Percentiles rank a stretch among this genome's conserved stretches.
These are phyloP conservation scores for Saccharum spontaneum DNA, from an alignment of 176 grass and related monocot genomes.

Conservation along the genomic window DNA sequence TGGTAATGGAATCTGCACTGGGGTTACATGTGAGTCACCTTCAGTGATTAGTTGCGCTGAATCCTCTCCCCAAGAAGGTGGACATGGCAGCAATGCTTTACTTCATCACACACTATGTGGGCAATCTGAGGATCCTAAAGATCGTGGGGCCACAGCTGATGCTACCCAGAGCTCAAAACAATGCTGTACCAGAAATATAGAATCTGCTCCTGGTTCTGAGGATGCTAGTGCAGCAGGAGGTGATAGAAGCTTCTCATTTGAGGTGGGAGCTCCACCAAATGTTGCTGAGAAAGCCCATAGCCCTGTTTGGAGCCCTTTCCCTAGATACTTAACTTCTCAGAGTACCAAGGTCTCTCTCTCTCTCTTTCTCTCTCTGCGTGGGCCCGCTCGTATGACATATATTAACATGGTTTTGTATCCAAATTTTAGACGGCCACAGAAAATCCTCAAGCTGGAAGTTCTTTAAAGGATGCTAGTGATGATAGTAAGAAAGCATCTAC, in stretches of 20 bases:
- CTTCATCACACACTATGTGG: neutral
- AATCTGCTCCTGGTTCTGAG: constrained; percentile 37
- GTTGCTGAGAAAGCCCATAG: constrained; percentile 54
- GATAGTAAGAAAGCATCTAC: constrained; percentile 36
- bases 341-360: constrained; percentile 48
- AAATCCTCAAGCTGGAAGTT: constrained; percentile 42
- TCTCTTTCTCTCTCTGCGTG: neutral
- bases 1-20: constrained; percentile 35
- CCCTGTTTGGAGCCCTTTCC: constrained; percentile 60
- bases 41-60: constrained; percentile 71
- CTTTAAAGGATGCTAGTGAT: constrained; percentile 39
- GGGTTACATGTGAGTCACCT: constrained; percentile 63
- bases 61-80: constrained; percentile 38
- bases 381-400: neutral
- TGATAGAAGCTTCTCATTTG: constrained; percentile 87
- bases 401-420: constrained; percentile 30
- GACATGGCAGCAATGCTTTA: constrained; percentile 31
- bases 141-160: constrained; percentile 35
- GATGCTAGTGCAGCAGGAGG: constrained; percentile 53
- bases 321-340: constrained; percentile 39
- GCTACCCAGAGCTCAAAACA: constrained; percentile 33
- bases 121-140: constrained; percentile 42
- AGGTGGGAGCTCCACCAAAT: constrained; percentile 57
- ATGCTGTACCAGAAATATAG: constrained; percentile 34
- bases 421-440: constrained; percentile 51